phyloP scores from a whole-genome alignment of 768 basidiomycete genomes.

The Phaffia tasmanica region DNA sequence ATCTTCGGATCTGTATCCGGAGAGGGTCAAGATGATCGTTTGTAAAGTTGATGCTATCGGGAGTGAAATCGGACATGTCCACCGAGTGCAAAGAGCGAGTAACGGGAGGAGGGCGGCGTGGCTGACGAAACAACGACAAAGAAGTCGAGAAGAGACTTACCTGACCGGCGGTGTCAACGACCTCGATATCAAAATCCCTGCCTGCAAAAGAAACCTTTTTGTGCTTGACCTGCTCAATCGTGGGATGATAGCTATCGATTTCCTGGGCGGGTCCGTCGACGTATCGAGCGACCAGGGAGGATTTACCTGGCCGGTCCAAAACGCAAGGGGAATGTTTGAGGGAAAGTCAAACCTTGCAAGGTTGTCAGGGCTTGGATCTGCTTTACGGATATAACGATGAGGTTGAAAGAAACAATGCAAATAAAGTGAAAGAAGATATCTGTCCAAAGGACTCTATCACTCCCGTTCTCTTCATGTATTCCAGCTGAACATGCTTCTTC shows the following conservation, averaged over 20 bases:
- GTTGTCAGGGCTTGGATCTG: background rate
- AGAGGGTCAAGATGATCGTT: no score
- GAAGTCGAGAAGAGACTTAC: conserved; percentile 1
- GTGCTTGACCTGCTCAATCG: conserved; percentile 21
- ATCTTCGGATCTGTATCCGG: background rate
- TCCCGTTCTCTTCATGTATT: no score
- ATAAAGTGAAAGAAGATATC: no score
- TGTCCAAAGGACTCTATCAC: no score
- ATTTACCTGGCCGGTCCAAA: conserved; percentile 13
- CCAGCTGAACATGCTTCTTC: no score
- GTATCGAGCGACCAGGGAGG: conserved; percentile 22
- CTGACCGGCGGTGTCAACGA: conserved; percentile 25
- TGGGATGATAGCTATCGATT: conserved; percentile 25
- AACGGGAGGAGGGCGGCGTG: background rate
- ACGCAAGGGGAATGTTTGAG: background rate
- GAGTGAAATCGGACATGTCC: background rate
- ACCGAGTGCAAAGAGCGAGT: background rate
- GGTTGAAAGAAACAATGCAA: no score
- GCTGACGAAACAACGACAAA: background rate
- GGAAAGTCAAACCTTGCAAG: background rate
- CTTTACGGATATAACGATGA: no score
- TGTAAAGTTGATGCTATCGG: background rate
- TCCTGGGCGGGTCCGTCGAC: conserved; percentile 14
- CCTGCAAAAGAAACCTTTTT: conserved; percentile 16
- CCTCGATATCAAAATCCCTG: conserved; percentile 10